A percentile compares a stretch with the other conserved stretches of the same genome.
Evolutionary conservation across 805 yeast species (phyloP).

Genomic region (Cyberlindnera veronae): DNA sequence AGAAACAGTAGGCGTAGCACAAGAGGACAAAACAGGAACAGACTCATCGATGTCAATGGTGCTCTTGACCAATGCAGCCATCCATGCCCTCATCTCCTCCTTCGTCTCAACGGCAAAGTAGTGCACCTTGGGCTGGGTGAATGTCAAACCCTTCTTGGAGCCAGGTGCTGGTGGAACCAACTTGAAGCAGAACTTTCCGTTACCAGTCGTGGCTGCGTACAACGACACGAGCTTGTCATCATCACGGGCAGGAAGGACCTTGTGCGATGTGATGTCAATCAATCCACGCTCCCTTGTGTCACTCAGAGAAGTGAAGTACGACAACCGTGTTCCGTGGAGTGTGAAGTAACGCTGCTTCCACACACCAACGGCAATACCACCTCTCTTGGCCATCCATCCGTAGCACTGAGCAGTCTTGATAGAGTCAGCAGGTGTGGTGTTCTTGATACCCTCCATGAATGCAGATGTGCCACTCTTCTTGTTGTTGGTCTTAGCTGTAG

Average conservation of each 20-base stretch:
- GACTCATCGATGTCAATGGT: constrained; percentile 94
- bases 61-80: constrained; percentile 90
- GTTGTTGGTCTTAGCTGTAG: constrained; percentile 35
- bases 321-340: constrained; percentile 87
- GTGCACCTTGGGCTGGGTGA: constrained; percentile 94
- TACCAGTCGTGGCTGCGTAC: constrained; percentile 90
- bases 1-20: constrained; percentile 93
- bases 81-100: constrained; percentile 94
- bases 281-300: constrained; percentile 88
- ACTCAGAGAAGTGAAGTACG: constrained; percentile 74
- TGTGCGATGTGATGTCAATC: constrained; percentile 93
- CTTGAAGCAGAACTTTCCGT: constrained; percentile 91
- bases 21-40: constrained; percentile 87
- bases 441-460: constrained; percentile 83
- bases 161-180: constrained; percentile 98
- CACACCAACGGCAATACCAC: constrained; percentile 77
- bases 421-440: constrained; percentile 72
- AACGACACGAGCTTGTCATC: constrained; percentile 84
- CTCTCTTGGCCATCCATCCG: constrained; percentile 97
- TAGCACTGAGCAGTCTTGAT: constrained; percentile 69
- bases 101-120: constrained; percentile 91
- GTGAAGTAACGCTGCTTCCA: constrained; percentile 88
- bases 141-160: constrained; percentile 87
- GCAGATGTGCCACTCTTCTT: constrained; percentile 72
- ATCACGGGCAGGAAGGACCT: constrained; percentile 77